Conservation (phyloP, 192 early-diverging fungal genomes). For the Lobosporangium transversale region DNA sequence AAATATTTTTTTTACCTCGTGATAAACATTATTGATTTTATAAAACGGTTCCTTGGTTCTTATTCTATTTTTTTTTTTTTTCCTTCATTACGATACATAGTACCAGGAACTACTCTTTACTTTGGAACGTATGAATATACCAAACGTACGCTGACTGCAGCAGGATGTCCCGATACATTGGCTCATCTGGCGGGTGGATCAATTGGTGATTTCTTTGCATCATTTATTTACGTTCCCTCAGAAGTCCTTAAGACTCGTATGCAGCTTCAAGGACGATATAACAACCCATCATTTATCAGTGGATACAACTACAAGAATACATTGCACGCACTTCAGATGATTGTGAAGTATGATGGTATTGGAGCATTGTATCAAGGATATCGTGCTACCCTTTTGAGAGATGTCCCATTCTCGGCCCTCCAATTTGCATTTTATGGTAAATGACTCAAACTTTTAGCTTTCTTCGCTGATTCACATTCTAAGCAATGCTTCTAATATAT, state of each 20-base stretch:
- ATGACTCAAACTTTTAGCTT: not conserved
- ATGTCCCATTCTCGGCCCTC: constrained; percentile 67
- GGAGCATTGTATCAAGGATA: constrained; percentile 67
- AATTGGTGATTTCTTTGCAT: constrained; percentile 65
- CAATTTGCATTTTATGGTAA: constrained; percentile 71
- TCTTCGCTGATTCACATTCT: no score
- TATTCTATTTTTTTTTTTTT: not conserved
- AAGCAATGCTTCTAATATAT: no score
- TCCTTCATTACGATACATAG: no score
- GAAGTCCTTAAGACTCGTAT: constrained; percentile 79
- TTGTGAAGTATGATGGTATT: constrained; percentile 71
- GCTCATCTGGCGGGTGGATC: constrained; percentile 67
- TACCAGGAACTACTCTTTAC: constrained; percentile 66
- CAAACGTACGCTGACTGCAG: constrained; percentile 61
- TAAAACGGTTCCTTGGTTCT: not conserved
- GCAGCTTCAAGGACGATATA: constrained; percentile 81
- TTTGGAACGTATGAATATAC: constrained; percentile 69
- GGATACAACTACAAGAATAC: constrained; percentile 79
- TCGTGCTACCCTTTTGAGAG: constrained; percentile 62
- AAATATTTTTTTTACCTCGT: not conserved
- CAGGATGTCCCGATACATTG: constrained; percentile 60
- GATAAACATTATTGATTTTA: not conserved
- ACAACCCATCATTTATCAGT: constrained; percentile 72
- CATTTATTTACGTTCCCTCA: constrained; percentile 68
- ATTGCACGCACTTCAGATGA: constrained; percentile 65